These are phyloP conservation scores for Cylindricascospora bacillispora DNA, from an alignment of 1,139 yeast genomes.

Conservation along the genomic window DNA sequence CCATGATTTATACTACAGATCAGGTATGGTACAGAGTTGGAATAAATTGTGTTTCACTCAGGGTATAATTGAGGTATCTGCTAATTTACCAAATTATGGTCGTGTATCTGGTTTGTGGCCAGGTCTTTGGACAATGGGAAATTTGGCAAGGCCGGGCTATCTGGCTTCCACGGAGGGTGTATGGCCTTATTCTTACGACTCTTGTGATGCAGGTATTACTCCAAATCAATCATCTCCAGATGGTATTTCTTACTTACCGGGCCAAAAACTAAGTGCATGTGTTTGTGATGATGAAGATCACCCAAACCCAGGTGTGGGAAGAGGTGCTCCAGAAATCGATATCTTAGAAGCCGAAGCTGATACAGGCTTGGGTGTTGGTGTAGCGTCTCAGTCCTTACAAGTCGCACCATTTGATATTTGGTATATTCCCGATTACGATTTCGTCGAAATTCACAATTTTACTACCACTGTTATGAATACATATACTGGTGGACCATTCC, in stretches of 20 bases:
- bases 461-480: constrained; percentile 58
- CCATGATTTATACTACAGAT: constrained; percentile 61
- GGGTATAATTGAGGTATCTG: constrained; percentile 59
- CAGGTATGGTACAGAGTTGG: constrained; percentile 83
- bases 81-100: constrained; percentile 60
- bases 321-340: constrained; percentile 90
- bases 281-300: constrained; percentile 68
- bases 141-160: constrained; percentile 74
- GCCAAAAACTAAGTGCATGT: constrained; percentile 58
- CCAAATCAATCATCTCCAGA: constrained; percentile 79
- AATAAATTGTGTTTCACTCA: constrained; percentile 71
- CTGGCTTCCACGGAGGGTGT: constrained; percentile 70
- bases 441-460: constrained; percentile 47
- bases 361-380: constrained; percentile 38
- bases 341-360: constrained; percentile 62
- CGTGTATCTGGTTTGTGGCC: constrained; percentile 74
- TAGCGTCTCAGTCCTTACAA: constrained; percentile 73
- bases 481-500: constrained; percentile 75
- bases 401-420: constrained; percentile 79
- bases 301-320: constrained; percentile 66
- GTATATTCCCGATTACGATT: constrained; percentile 73
- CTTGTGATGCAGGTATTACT: constrained; percentile 80
- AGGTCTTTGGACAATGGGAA: constrained; percentile 82
- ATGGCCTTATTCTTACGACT: constrained; percentile 79
- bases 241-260: constrained; percentile 69